phyloP scores from a whole-genome alignment of 1,284 basidiomycete genomes.

The Trametes pubescens region DNA sequence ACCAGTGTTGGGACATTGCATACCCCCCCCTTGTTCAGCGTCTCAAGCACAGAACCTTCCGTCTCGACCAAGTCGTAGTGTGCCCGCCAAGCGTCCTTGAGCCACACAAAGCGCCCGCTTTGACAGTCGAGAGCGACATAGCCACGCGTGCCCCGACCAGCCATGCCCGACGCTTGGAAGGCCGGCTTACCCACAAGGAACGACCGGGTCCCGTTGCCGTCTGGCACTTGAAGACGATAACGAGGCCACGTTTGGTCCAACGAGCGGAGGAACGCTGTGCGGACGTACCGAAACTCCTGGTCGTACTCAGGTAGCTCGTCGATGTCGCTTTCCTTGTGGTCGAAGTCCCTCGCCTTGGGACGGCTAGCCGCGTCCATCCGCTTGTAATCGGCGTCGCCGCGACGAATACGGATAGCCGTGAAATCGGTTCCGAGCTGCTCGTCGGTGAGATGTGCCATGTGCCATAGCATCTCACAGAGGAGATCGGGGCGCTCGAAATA shows the following conservation, averaged over 20 bases:
- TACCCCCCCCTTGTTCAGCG: constrained; percentile 14
- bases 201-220: background rate
- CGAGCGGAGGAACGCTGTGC: constrained; percentile 2
- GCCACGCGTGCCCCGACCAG: constrained; percentile 25
- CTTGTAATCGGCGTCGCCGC: constrained; percentile 1
- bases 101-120: constrained; percentile 17
- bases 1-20: constrained; percentile 19
- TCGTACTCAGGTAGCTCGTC: background rate
- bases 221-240: background rate
- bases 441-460: no score
- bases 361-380: background rate
- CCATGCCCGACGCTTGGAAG: constrained; percentile 10
- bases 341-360: background rate
- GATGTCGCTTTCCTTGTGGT: background rate
- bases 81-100: constrained; percentile 29
- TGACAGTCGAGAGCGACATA: constrained; percentile 22
- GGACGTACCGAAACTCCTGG: constrained; percentile 20
- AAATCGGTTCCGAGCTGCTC: constrained; percentile 36
- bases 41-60: constrained; percentile 19
- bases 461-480: constrained; percentile 13
- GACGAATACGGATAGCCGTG: constrained; percentile 8
- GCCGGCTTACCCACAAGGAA: constrained; percentile 12
- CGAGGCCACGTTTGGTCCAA: constrained; percentile 1
- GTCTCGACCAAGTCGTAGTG: constrained; percentile 13
- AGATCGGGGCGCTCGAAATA: constrained; percentile 7